These are phyloP conservation scores for Tetrahymena malaccensis DNA, from an alignment of 73 alveolate genomes.

Conservation along the genomic window DNA sequence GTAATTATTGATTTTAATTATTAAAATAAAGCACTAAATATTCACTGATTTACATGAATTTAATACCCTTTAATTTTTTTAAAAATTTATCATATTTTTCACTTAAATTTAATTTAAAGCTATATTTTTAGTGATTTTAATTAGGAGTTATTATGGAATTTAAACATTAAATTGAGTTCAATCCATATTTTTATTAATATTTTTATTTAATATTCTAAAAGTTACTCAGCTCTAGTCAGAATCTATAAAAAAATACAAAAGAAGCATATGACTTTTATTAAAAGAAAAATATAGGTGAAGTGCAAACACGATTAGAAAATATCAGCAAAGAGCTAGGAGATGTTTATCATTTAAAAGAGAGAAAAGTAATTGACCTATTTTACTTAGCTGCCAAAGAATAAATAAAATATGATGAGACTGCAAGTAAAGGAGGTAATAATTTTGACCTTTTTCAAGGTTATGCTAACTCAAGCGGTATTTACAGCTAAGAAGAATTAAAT, in stretches of 20 bases:
- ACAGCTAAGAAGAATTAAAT: not conserved
- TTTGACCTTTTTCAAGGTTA: not conserved
- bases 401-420: not conserved
- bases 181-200: too few relatives aligned
- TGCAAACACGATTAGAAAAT: not conserved
- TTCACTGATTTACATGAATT: too few relatives aligned
- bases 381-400: not conserved
- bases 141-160: too few relatives aligned
- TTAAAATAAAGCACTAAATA: too few relatives aligned
- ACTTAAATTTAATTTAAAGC: too few relatives aligned
- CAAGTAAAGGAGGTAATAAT: not conserved
- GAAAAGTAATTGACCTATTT: not conserved
- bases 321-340: not conserved
- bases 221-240: not conserved
- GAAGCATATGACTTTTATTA: not conserved
- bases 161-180: too few relatives aligned
- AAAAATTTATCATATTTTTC: too few relatives aligned
- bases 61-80: too few relatives aligned
- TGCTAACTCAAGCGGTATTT: not conserved
- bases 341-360: not conserved
- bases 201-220: not conserved
- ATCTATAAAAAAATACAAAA: not conserved
- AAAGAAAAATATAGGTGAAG: not conserved
- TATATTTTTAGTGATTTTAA: too few relatives aligned
- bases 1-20: not conserved